Percentiles rank a stretch among this genome's conserved stretches.
Evolutionary conservation across 2,329 filamentous ascomycete genomes (phyloP).

Genomic region (Escovopsis weberi): DNA sequence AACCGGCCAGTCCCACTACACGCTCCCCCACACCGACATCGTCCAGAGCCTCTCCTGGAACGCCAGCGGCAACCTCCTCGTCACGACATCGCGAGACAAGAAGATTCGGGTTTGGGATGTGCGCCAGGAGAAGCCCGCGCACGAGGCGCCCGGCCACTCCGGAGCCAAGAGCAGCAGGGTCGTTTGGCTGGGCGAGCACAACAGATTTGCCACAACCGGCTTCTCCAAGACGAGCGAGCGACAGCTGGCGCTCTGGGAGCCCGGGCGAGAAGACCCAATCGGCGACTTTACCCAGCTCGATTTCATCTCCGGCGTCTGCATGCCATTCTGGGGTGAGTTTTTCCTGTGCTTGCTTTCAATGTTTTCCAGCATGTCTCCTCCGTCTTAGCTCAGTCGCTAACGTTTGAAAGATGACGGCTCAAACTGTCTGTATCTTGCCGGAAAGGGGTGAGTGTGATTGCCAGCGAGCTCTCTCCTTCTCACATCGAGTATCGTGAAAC

Average conservation of each 20-base stretch:
- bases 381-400: constrained; percentile 8
- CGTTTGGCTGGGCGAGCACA: constrained; percentile 95
- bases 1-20: constrained; percentile 58
- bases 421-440: constrained; percentile 87
- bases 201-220: constrained; percentile 87
- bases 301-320: constrained; percentile 93
- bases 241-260: constrained; percentile 91
- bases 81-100: constrained; percentile 94
- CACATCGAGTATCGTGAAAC: not conserved
- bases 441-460: constrained; percentile 66
- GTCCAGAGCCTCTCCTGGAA: constrained; percentile 96
- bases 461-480: too few species aligned
- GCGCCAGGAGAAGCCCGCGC: constrained; percentile 74
- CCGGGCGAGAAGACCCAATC: constrained; percentile 71
- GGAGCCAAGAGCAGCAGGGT: constrained; percentile 96
- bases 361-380: not conserved
- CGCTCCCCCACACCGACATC: constrained; percentile 77
- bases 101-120: constrained; percentile 97
- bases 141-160: constrained; percentile 72
- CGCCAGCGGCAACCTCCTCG: constrained; percentile 70
- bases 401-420: constrained; percentile 61
- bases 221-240: constrained; percentile 98
- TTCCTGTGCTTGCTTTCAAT: too few species aligned
- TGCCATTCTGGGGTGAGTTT: constrained; percentile 88
- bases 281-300: constrained; percentile 84